Evolutionary conservation across 352 stramenopile genomes (phyloP).

Genomic region (Phytopythium kandeliae): DNA sequence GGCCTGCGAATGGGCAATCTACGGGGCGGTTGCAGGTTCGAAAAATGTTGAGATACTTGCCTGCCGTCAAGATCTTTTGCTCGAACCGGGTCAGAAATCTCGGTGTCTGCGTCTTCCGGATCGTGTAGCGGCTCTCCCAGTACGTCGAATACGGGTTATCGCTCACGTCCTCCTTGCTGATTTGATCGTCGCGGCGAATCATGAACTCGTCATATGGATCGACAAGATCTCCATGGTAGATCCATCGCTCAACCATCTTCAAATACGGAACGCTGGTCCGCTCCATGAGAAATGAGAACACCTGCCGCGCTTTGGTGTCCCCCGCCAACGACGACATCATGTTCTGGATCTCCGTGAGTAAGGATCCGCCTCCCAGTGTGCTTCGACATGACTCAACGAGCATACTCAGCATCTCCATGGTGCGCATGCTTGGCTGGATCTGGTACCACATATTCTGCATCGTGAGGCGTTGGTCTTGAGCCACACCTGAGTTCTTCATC

Average conservation of each 20-base stretch:
- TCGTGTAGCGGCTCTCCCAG: conserved; percentile 84
- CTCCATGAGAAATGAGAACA: conserved; percentile 85
- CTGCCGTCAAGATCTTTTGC: conserved; percentile 85
- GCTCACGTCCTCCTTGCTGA: conserved; percentile 79
- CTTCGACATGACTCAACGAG: conserved; percentile 68
- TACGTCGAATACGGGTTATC: conserved; percentile 89
- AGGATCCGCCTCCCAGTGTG: conserved; percentile 81
- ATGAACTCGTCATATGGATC: conserved; percentile 92
- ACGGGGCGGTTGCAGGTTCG: conserved; percentile 72
- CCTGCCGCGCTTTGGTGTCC: conserved; percentile 66
- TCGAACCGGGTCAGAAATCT: conserved; percentile 71
- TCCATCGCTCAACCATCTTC: conserved; percentile 88
- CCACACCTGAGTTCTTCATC: conserved; percentile 23
- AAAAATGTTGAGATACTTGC: conserved; percentile 92
- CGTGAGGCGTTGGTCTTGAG: conserved; percentile 37
- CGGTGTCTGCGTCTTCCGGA: conserved; percentile 74
- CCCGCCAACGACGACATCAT: conserved; percentile 76
- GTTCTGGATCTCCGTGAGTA: conserved; percentile 89
- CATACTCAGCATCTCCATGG: conserved; percentile 89
- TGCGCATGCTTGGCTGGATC: conserved; percentile 87
- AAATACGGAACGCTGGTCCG: conserved; percentile 83
- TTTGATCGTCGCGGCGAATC: conserved; percentile 73
- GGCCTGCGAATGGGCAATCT: conserved; percentile 71
- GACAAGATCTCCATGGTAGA: conserved; percentile 85
- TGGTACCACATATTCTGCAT: conserved; percentile 93